phyloP scores from a whole-genome alignment of 2,329 filamentous ascomycete species.

The Aureobasidium subglaciale region DNA sequence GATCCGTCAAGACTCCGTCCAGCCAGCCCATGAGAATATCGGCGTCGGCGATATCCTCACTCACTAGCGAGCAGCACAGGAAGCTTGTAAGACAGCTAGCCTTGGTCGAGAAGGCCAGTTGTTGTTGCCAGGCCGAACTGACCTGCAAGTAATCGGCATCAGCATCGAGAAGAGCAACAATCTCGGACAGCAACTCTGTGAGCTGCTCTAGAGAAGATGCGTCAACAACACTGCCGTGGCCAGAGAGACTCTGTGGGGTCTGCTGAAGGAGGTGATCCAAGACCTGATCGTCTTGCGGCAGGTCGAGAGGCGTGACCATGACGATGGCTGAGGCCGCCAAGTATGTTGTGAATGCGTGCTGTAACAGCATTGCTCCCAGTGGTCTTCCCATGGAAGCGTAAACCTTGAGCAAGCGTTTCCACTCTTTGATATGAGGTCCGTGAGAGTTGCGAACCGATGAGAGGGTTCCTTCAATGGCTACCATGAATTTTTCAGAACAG shows the following conservation, averaged over 20 bases:
- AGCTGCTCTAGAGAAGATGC: slow-evolving; percentile 44
- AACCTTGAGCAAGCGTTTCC: slow-evolving; percentile 78
- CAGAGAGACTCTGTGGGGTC: neutral
- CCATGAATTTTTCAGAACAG: slow-evolving; percentile 76
- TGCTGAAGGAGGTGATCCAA: slow-evolving; percentile 51
- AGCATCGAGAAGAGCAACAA: slow-evolving; percentile 81
- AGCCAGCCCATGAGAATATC: slow-evolving; percentile 79
- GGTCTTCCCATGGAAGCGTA: slow-evolving; percentile 76
- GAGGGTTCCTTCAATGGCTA: slow-evolving; percentile 80
- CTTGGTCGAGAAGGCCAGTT: slow-evolving; percentile 78
- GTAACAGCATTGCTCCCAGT: slow-evolving; percentile 82
- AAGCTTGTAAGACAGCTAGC: slow-evolving; percentile 74
- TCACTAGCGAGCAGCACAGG: slow-evolving; percentile 74
- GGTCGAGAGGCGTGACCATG: slow-evolving; percentile 56
- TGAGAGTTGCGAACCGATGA: slow-evolving; percentile 81
- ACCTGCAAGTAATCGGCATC: slow-evolving; percentile 85
- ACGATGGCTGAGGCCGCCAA: slow-evolving; percentile 72
- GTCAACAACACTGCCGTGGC: neutral
- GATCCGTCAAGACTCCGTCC: slow-evolving; percentile 71
- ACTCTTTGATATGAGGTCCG: slow-evolving; percentile 66
- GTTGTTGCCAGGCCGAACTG: slow-evolving; percentile 79
- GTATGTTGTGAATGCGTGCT: slow-evolving; percentile 80
- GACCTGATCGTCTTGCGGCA: slow-evolving; percentile 56
- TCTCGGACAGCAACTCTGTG: slow-evolving; percentile 66
- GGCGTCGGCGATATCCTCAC: slow-evolving; percentile 71